These are phyloP conservation scores for Paxillus rubicundulus DNA, from an alignment of 768 basidiomycete genomes.

Conservation along the genomic window DNA sequence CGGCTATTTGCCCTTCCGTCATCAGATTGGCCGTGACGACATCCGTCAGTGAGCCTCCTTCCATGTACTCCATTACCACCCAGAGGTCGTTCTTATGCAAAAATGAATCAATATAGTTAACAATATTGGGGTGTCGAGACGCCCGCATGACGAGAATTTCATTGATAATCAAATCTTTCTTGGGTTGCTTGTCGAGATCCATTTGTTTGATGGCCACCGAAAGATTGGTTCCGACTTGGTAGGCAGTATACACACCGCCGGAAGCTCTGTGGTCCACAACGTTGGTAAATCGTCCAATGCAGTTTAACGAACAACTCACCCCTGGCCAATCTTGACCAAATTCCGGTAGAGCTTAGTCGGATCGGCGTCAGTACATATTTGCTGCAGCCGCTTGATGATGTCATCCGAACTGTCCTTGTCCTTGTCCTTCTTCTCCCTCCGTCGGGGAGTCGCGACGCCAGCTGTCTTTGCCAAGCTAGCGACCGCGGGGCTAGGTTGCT, in stretches of 20 bases:
- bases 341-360: constrained; percentile 91
- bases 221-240: constrained; percentile 92
- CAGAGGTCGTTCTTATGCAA: constrained; percentile 96
- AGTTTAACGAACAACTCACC: constrained; percentile 49
- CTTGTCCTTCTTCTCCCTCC: constrained; percentile 82
- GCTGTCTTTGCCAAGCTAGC: constrained; percentile 62
- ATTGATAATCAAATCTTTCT: constrained; percentile 99
- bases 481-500: constrained; percentile 59
- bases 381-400: constrained; percentile 85
- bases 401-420: constrained; percentile 83
- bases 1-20: constrained; percentile 98
- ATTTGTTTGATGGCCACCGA: constrained; percentile 99
- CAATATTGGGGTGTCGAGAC: constrained; percentile 96
- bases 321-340: constrained; percentile 96
- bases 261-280: constrained; percentile 62
- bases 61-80: constrained; percentile 99
- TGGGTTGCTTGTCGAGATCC: constrained; percentile 99
- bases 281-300: not conserved
- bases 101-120: constrained; percentile 99
- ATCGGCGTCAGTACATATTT: constrained; percentile 97
- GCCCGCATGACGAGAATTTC: constrained; percentile 99
- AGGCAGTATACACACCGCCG: constrained; percentile 97
- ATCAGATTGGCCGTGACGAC: constrained; percentile 88
- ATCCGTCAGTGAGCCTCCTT: constrained; percentile 91
- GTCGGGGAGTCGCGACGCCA: constrained; percentile 77